Evolutionary conservation across 176 grass and related monocot species (phyloP).

Genomic region (Eleusine coracana): DNA sequence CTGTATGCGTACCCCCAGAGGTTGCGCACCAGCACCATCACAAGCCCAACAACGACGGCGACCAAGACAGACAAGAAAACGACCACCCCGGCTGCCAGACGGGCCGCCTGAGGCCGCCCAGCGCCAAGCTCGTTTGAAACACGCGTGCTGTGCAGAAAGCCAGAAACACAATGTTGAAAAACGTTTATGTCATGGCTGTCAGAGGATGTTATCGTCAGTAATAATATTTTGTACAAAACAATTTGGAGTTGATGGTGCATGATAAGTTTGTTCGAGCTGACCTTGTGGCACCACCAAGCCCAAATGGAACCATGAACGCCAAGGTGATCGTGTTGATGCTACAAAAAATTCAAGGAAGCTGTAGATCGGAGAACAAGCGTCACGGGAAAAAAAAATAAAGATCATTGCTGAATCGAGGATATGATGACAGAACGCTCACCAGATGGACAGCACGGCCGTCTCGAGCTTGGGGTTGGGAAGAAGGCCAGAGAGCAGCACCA

Average conservation of each 20-base stretch:
- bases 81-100: conserved; percentile 32
- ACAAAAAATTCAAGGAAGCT: no score
- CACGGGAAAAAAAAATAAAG: no score
- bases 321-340: no score
- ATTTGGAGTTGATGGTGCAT: no score
- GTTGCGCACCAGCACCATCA: conserved; percentile 38
- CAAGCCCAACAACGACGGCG: conserved; percentile 18
- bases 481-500: conserved; percentile 53
- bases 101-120: conserved; percentile 10
- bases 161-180: not conserved
- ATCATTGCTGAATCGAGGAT: no score
- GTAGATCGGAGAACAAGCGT: not conserved
- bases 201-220: no score
- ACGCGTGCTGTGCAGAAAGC: conserved; percentile 36
- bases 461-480: conserved; percentile 62
- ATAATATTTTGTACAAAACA: no score
- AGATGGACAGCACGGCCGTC: conserved; percentile 53
- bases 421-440: not conserved
- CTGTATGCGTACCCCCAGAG: conserved; percentile 59
- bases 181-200: no score
- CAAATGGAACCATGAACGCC: no score
- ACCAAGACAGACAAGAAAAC: conserved; percentile 30
- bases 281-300: no score
- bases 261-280: no score
- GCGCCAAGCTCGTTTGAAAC: conserved; percentile 74